These are phyloP conservation scores for Carpinus viminea DNA, from an alignment of 306 rosid species.

Conservation along the genomic window DNA sequence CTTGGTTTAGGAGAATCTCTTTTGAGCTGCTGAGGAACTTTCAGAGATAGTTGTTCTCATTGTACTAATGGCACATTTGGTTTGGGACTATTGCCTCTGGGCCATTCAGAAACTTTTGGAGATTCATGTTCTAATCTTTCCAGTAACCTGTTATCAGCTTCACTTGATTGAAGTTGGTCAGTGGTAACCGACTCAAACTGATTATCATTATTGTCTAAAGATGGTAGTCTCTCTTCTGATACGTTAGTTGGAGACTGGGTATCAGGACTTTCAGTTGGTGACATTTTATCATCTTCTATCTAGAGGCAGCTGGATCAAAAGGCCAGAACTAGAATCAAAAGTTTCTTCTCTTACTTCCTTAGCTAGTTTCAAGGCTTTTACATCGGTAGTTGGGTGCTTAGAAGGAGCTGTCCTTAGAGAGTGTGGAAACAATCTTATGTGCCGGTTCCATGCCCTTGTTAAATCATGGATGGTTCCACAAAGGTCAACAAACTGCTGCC, in stretches of 20 bases:
- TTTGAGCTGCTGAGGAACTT: slow-evolving; percentile 26
- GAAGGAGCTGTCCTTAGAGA: slow-evolving; percentile 42
- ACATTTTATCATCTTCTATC: slow-evolving; percentile 26
- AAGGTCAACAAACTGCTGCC: slow-evolving; percentile 70
- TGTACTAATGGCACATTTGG: slow-evolving; percentile 21
- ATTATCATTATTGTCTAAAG: slow-evolving; percentile 29
- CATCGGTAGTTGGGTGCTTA: slow-evolving; percentile 34
- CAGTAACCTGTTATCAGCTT: slow-evolving; percentile 34
- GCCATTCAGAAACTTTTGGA: slow-evolving; percentile 40
- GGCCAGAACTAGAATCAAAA: slow-evolving; percentile 37
- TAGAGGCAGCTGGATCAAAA: slow-evolving; percentile 36
- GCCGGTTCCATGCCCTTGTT: slow-evolving; percentile 74
- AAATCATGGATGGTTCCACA: slow-evolving; percentile 83
- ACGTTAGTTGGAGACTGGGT: slow-evolving; percentile 26
- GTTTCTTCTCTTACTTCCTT: slow-evolving; percentile 40
- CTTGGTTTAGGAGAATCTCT: slow-evolving; percentile 24
- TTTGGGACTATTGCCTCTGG: slow-evolving; percentile 28
- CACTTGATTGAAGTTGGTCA: slow-evolving; percentile 33
- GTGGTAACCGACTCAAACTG: slow-evolving; percentile 25
- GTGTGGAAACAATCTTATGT: slow-evolving; percentile 57
- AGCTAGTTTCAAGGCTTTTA: slow-evolving; percentile 30
- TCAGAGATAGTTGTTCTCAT: slow-evolving; percentile 8
- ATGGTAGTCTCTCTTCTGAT: slow-evolving; percentile 21
- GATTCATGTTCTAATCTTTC: slow-evolving; percentile 34
- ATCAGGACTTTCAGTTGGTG: slow-evolving; percentile 30